Evolutionary conservation across 371 early-diverging fungal species (phyloP), one percentile per base, ranked within the genome.

Genomic region (Dichotomocladium elegans): DNA sequence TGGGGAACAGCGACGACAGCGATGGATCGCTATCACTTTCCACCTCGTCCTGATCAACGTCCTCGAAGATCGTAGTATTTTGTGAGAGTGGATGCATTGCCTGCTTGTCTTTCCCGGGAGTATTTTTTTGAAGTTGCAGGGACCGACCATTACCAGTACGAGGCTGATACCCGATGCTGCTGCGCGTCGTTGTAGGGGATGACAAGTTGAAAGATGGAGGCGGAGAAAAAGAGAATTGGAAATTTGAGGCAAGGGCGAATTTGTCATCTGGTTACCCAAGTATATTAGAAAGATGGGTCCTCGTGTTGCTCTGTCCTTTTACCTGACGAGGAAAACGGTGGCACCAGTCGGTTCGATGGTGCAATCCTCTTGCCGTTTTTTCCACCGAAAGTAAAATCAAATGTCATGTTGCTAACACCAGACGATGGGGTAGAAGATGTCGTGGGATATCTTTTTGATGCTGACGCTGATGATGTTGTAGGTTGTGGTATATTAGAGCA

Each of bases 31-130:
- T 30, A 25, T 43, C 53, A 25, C 37, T 52, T 14, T 31, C 53
- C 21, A 43, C 34, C 27, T 44, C 35, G 19, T 54, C 43, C 6
- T 52, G 30, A 37, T 34, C 35, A 28, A 46, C 54, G 7, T 54
- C 54, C 11, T 34, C 45, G 14, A 34, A 30, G 1, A 27, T 51
- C 35, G 14, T 27, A 21, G 26, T 52, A 40, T 1, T 30, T 25
- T 30, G 53, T 8, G 10, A 30, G 43, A 12, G 29, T 43, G 10
- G 44, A 30, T 10, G 29, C 25, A 52, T 52, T 27, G 14, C 43
- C 43, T 28, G 27, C 31, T 7, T 33, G 14, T 30, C n/a, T n/a
- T n/a, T n/a, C n/a, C n/a, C n/a, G n/a, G 11, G 29, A 29, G 15
- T 47, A 5, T 31, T 47, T 4, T 31, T 9, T 33, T 47, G 33